Base-by-base conservation (phyloP, 331 rosid genomes). In the Pyrus hybrid region DNA sequence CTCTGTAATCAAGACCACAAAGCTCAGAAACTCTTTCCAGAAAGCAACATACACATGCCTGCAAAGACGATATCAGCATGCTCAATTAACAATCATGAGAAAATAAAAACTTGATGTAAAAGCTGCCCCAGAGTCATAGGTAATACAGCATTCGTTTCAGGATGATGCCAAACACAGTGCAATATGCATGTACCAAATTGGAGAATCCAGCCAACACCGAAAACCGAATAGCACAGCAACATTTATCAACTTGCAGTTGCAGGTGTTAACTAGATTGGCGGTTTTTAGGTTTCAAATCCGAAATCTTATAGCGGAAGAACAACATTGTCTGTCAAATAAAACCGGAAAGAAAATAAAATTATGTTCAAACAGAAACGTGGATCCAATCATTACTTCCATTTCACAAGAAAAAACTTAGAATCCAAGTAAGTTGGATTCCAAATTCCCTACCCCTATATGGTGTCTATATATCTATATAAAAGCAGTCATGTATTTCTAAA, bases 1-100 rank as follows among this genome's bases (percentile, higher is more conserved):
- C 76, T 63, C 94, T 86, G 87, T 63, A 76, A 78, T 62, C 76
- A 84, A 17, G 22, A 8, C 30, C 13, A 49, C 28, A 56, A 21
- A 47, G 57, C 37, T 33, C 0, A 58, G 47, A 28, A 65, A 43
- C 29, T 12, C 2, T 80, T 35, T 43, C 43, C 56, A 63, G 21
- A 76, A 62, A 63, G 22, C 29, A 26, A 26, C 20, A 26, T 35
- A 68, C 58, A 68, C 16, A 70, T 3, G 43, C 74, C 43, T 12
- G 43, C 43, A 35, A 35, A 35, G 12, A 35, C 43, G 43, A 35
- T 35, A 35, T 35, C 43, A 35, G 43, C 43, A 9, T 35, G 43
- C 43, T 35, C 43, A 35, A 9, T 35, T 35, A 35, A 35, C 43
- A 2, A 8, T 35, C 43, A 35, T 35, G 43, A 35, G 43, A 35